Conservation (phyloP, 75 land plant species). For the Sequoia sempervirens region DNA sequence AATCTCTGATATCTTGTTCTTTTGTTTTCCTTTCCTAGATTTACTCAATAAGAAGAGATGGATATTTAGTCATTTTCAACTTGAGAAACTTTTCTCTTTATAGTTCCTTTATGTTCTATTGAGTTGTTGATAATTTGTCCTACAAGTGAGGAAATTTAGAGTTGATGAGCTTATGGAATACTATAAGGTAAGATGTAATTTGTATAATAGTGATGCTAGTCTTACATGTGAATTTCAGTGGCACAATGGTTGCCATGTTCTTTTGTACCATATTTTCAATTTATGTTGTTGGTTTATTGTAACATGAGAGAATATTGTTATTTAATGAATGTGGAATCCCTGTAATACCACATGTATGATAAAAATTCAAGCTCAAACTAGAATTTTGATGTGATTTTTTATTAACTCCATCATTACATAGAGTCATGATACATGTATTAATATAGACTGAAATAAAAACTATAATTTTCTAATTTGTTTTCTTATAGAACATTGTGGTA, state of each 20-base stretch:
- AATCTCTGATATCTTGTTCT: background rate
- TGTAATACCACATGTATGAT: no score
- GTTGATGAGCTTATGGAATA: conserved; percentile 92
- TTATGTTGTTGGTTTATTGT: background rate
- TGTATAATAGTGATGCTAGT: background rate
- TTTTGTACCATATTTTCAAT: background rate
- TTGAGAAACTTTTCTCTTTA: background rate
- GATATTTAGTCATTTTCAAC: background rate
- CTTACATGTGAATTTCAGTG: background rate
- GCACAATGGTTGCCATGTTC: background rate
- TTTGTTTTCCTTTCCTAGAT: background rate
- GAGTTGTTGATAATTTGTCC: conserved; percentile 1
- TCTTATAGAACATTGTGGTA: background rate
- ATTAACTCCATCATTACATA: background rate
- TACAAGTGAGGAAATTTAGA: conserved; percentile 71
- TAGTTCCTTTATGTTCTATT: background rate
- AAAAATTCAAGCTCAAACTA: background rate
- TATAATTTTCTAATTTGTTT: background rate
- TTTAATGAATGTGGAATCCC: no score
- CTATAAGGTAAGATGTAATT: conserved; percentile 58
- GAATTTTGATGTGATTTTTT: background rate
- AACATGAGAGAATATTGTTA: background rate
- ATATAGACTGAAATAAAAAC: background rate
- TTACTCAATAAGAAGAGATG: background rate
- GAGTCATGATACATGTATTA: background rate